Conservation (phyloP, 495 filamentous ascomycete genomes). For the Xylaria grammica region DNA sequence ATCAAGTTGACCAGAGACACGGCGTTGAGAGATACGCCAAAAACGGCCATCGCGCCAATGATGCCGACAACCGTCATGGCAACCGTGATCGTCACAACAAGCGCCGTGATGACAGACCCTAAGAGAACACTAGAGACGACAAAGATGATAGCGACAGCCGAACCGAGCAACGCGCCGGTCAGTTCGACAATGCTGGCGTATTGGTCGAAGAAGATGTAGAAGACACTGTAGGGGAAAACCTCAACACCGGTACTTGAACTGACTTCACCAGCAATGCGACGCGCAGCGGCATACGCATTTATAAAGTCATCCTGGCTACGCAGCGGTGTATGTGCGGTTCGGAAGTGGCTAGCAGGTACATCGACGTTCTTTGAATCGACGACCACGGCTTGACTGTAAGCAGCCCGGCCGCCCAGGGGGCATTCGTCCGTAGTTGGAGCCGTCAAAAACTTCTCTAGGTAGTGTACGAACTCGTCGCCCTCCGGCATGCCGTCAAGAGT, state of each 20-base stretch:
- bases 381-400: constrained; percentile 85
- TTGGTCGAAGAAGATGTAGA: constrained; percentile 99
- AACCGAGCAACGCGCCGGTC: constrained; percentile 77
- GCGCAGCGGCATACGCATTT: constrained; percentile 82
- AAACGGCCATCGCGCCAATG: constrained; percentile 89
- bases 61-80: constrained; percentile 95
- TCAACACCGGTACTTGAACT: constrained; percentile 69
- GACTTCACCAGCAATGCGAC: constrained; percentile 81
- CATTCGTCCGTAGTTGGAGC: constrained; percentile 82
- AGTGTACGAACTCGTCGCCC: constrained; percentile 85
- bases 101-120: constrained; percentile 80
- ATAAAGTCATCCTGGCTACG: constrained; percentile 94
- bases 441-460: constrained; percentile 79
- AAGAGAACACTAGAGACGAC: constrained; percentile 76
- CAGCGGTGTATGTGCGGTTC: constrained; percentile 84
- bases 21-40: constrained; percentile 90
- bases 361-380: constrained; percentile 68
- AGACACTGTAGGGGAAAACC: constrained; percentile 93
- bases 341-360: constrained; percentile 85
- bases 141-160: constrained; percentile 83
- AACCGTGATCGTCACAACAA: constrained; percentile 82
- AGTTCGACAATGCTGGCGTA: constrained; percentile 84
- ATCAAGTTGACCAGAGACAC: constrained; percentile 96
- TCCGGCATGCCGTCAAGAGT: constrained; percentile 90
- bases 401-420: constrained; percentile 83